A percentile compares a stretch with the other conserved stretches of the same genome.
phyloP scores from a whole-genome alignment of 2,329 filamentous ascomycete species.

The Sporothrix globosa region DNA sequence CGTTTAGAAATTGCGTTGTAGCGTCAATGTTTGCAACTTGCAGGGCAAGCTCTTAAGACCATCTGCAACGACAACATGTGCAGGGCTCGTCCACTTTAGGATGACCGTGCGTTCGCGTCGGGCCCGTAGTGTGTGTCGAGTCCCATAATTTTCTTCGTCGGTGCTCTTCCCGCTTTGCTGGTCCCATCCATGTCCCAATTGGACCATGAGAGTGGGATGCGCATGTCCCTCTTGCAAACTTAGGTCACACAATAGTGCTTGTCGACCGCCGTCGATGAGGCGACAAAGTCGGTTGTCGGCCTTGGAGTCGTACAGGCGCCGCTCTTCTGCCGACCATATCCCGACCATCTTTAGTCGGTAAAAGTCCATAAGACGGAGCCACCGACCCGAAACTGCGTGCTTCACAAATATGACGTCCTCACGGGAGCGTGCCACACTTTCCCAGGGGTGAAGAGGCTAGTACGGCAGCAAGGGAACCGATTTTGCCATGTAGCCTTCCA shows the following conservation, averaged over 20 bases:
- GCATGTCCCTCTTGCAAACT: background rate
- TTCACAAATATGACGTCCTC: constrained; percentile 15
- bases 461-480: background rate
- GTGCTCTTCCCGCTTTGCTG: background rate
- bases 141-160: background rate
- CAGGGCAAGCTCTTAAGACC: background rate
- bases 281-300: constrained; percentile 19
- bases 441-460: constrained; percentile 26
- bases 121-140: background rate
- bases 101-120: constrained; percentile 11
- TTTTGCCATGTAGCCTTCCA: background rate
- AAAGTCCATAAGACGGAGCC: constrained; percentile 26
- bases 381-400: constrained; percentile 1
- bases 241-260: constrained; percentile 12
- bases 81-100: background rate
- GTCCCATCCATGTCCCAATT: background rate
- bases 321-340: constrained; percentile 11
- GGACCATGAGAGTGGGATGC: background rate
- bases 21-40: background rate
- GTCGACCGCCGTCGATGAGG: background rate
- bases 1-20: background rate
- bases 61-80: background rate
- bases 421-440: background rate
- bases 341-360: background rate
- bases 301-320: background rate